phyloP scores from a whole-genome alignment of 2,329 filamentous ascomycete genomes.

The Camillea tinctor region DNA sequence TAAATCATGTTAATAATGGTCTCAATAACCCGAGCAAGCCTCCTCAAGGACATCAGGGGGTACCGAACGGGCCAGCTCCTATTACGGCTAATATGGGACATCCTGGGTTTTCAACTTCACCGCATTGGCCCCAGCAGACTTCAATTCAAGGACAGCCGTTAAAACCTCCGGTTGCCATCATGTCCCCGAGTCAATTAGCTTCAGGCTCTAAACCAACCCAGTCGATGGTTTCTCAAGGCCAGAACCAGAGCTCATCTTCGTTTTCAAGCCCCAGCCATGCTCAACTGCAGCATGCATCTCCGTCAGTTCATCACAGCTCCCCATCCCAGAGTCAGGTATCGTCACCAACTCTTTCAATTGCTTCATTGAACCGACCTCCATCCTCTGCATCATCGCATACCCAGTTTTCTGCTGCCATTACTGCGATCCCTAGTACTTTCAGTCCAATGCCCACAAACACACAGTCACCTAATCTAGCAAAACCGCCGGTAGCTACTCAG shows the following conservation, averaged over 20 bases:
- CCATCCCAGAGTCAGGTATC: slow-evolving; percentile 31
- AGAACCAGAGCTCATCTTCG: slow-evolving; percentile 5
- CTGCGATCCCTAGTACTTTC: slow-evolving; percentile 4
- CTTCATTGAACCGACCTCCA: slow-evolving; percentile 25
- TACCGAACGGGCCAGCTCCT: neutral
- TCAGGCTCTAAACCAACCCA: slow-evolving; percentile 4
- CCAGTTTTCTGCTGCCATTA: slow-evolving; percentile 9
- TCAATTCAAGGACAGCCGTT: slow-evolving; percentile 3
- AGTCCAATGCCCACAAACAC: slow-evolving; percentile 7
- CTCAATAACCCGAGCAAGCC: neutral
- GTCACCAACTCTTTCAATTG: slow-evolving; percentile 27
- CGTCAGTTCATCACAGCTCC: slow-evolving; percentile 22
- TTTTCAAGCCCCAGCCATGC: slow-evolving; percentile 2
- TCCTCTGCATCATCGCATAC: slow-evolving; percentile 22
- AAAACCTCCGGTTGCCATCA: neutral
- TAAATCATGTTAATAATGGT: neutral
- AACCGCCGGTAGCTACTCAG: slow-evolving; percentile 12
- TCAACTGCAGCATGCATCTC: slow-evolving; percentile 17
- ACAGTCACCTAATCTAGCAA: slow-evolving; percentile 6
- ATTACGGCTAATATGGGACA: neutral
- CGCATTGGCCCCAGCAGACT: neutral
- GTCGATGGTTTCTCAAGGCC: slow-evolving; percentile 3
- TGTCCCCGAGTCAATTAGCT: slow-evolving; percentile 6
- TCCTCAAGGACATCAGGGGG: neutral
- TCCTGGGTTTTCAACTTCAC: neutral